These are phyloP conservation scores for Hypoxylon sp. DNA, from an alignment of 2,329 filamentous ascomycete genomes.

Conservation along the genomic window DNA sequence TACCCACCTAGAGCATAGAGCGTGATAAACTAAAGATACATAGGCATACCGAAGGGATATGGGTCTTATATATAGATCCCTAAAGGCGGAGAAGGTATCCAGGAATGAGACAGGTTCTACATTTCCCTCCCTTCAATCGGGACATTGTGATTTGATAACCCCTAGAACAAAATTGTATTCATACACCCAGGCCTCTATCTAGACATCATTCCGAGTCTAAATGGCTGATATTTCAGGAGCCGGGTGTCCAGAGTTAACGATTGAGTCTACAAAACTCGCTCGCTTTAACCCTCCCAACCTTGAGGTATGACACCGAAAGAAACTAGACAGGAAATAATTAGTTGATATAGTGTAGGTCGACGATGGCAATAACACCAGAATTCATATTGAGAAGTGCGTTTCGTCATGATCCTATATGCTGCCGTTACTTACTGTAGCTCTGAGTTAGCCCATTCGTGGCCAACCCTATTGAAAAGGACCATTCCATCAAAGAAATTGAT, in stretches of 20 bases:
- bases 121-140: background rate
- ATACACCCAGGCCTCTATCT: background rate
- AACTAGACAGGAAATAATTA: background rate
- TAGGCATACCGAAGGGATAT: background rate
- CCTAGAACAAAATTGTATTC: background rate
- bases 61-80: background rate
- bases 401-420: background rate
- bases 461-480: constrained; percentile 21
- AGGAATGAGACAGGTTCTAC: constrained; percentile 1
- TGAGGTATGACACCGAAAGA: constrained; percentile 13
- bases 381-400: constrained; percentile 15
- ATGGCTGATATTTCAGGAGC: background rate
- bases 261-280: constrained; percentile 18
- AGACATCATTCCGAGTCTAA: background rate
- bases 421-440: background rate
- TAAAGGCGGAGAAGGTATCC: background rate
- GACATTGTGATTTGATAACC: background rate
- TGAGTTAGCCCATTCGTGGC: background rate
- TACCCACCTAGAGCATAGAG: background rate
- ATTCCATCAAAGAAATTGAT: constrained; percentile 5
- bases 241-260: constrained; percentile 13
- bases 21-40: background rate
- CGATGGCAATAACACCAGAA: background rate
- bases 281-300: constrained; percentile 23
- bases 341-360: constrained; percentile 11